Percentiles rank a stretch among this genome's conserved stretches.
phyloP scores from a whole-genome alignment of 2,329 filamentous ascomycete species.

The Penicillium thymicola region DNA sequence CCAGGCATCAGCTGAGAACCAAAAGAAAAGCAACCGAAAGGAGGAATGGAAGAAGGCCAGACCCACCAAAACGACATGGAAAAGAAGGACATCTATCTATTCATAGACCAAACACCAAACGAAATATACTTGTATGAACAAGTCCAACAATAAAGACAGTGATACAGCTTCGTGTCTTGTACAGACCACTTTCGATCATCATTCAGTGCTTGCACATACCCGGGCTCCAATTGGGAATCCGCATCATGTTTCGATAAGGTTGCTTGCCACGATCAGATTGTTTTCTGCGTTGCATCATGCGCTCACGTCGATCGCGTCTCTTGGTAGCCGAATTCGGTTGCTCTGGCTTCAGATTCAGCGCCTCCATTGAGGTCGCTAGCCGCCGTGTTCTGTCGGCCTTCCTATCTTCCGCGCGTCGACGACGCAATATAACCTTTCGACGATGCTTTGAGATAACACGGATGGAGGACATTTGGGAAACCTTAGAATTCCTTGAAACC shows the following conservation, averaged over 20 bases:
- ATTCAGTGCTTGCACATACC: constrained; percentile 8
- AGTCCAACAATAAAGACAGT: background rate
- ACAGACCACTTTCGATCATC: background rate
- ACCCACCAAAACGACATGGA: background rate
- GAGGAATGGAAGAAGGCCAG: background rate
- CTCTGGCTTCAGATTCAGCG: constrained; percentile 8
- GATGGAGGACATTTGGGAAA: background rate
- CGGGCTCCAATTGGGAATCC: constrained; percentile 14
- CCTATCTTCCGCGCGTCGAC: constrained; percentile 6
- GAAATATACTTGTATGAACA: background rate
- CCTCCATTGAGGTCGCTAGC: background rate
- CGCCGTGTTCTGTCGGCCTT: background rate
- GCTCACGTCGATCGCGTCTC: constrained; percentile 34
- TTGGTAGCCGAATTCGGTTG: constrained; percentile 37
- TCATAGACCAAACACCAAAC: background rate
- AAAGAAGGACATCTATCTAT: background rate
- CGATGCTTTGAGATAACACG: background rate
- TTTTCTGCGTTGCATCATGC: constrained; percentile 29
- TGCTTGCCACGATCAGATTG: constrained; percentile 10
- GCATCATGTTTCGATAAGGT: constrained; percentile 21
- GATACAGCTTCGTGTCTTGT: background rate
- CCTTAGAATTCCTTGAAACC: background rate
- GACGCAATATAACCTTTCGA: constrained; percentile 3
- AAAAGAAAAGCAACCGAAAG: background rate
- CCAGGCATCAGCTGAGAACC: background rate